phyloP scores from a whole-genome alignment of 441 rosid genomes.

The Aquilaria agallochum region DNA sequence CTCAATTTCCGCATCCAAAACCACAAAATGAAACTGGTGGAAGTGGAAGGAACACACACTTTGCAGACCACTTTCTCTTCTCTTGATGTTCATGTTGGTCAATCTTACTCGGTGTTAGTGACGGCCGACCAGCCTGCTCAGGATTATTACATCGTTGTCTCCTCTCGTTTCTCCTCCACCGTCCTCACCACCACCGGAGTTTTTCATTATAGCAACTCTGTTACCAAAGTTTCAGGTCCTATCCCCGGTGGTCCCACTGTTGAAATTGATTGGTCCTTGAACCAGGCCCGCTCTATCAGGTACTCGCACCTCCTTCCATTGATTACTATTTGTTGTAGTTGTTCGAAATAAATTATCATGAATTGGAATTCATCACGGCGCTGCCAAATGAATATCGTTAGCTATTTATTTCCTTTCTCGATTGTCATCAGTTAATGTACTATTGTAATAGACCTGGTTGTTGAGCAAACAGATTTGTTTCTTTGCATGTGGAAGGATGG shows the following conservation, averaged over 20 bases:
- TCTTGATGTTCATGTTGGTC: constrained; percentile 88
- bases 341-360: background rate
- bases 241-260: constrained; percentile 80
- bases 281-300: constrained; percentile 94
- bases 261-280: constrained; percentile 77
- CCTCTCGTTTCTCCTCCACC: constrained; percentile 61
- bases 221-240: constrained; percentile 60
- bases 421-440: too few relatives aligned
- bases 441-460: background rate
- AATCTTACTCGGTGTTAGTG: constrained; percentile 71
- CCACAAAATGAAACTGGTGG: constrained; percentile 79
- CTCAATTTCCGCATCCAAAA: constrained; percentile 84
- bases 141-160: constrained; percentile 84
- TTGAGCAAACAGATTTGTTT: background rate
- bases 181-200: constrained; percentile 58
- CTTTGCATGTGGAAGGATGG: background rate
- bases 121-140: constrained; percentile 83
- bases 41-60: constrained; percentile 93
- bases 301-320: constrained; percentile 19
- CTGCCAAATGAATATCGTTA: too few relatives aligned
- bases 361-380: too few relatives aligned
- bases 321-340: constrained; percentile 9
- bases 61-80: constrained; percentile 68
- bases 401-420: too few relatives aligned
- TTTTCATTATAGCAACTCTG: constrained; percentile 80